Evolutionary conservation across 2,329 filamentous ascomycete species (phyloP), one percentile per base, ranked within the genome.

Genomic region (Xylariaceae sp.): DNA sequence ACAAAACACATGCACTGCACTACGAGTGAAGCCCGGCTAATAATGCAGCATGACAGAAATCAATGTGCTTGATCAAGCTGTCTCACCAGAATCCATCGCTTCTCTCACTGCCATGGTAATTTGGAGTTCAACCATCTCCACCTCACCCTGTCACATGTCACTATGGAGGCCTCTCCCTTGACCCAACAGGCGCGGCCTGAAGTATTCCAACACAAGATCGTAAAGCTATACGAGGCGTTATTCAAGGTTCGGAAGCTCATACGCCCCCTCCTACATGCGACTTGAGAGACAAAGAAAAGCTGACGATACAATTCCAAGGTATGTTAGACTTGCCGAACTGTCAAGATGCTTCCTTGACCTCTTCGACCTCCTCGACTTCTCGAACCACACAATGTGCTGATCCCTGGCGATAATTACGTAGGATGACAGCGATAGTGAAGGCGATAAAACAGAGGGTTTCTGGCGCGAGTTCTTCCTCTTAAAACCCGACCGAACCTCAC

Each of bases 381-480:
- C 18, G 19, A 42, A 43, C 21, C 41, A 13, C n/a, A 43, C 26
- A 21, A 36, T 47, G 53, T 51, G 58, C 63, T 68, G 62, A 66
- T 63, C 47, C 58, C 54, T 37, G 21, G 41, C 62, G 56, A 50
- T 53, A 65, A 61, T 65, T 65, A 43, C 13, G 2, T 21, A 70
- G 66, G 69, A 88, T 74, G 83, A 86, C 37, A 47, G 56, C 60
- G 80, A 84, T 51, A 80, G 87, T 56, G 80, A 84, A 55, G 72
- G 76, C 48, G 86, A 91, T 26, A 87, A 87, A 58, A 82, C 89
- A 0, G 90, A 96, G 56, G 92, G 91, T 41, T 99, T 96, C 74
- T 99, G 94, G 94, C 81, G 84, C 61, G 94, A 96, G 72, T 91
- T 99, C 74, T 99, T 99, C 71, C 80, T 99, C 36, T 78, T 96